Percentiles rank a stretch among this genome's conserved stretches.
Evolutionary conservation across 345 rosid species (phyloP).

Genomic region (Brassica juncea): DNA sequence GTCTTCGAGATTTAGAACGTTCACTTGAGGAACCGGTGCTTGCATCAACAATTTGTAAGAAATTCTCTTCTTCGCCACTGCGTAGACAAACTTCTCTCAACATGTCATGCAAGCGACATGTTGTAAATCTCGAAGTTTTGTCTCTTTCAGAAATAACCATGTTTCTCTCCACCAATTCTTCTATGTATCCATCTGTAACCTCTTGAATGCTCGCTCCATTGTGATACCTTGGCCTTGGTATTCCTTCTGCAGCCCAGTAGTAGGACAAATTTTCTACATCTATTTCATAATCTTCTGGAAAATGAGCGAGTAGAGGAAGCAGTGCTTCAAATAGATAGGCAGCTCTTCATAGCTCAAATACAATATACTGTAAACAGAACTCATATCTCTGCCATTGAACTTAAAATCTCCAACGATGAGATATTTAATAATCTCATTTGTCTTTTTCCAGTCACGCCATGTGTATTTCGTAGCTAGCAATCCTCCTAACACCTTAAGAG

Average conservation of each 20-base stretch:
- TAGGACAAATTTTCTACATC: slow-evolving; percentile 8
- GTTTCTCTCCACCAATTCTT: slow-evolving; percentile 30
- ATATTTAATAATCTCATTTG: too few species aligned
- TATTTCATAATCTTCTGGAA: slow-evolving; percentile 31
- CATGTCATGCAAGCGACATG: too few species aligned
- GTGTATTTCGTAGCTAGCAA: too few species aligned
- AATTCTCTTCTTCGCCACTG: slow-evolving; percentile 31
- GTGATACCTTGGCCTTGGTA: not conserved
- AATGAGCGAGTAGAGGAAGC: slow-evolving; percentile 4
- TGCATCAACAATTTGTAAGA: not conserved
- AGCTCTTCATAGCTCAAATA: slow-evolving; percentile 7
- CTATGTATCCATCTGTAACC: slow-evolving; percentile 25
- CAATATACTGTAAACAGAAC: too few species aligned
- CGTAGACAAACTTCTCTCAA: not conserved
- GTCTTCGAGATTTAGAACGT: not conserved
- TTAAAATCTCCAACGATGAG: too few species aligned
- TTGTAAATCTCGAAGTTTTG: too few species aligned
- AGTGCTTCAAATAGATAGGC: slow-evolving; percentile 9
- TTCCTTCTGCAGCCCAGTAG: slow-evolving; percentile 50
- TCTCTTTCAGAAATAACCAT: too few species aligned
- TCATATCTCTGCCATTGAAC: too few species aligned
- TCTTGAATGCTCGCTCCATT: slow-evolving; percentile 28
- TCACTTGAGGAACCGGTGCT: not conserved
- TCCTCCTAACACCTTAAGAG: too few species aligned
- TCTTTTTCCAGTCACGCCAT: too few species aligned